These are phyloP conservation scores for Acmispon strigosus DNA, from an alignment of 306 rosid genomes.

Conservation along the genomic window DNA sequence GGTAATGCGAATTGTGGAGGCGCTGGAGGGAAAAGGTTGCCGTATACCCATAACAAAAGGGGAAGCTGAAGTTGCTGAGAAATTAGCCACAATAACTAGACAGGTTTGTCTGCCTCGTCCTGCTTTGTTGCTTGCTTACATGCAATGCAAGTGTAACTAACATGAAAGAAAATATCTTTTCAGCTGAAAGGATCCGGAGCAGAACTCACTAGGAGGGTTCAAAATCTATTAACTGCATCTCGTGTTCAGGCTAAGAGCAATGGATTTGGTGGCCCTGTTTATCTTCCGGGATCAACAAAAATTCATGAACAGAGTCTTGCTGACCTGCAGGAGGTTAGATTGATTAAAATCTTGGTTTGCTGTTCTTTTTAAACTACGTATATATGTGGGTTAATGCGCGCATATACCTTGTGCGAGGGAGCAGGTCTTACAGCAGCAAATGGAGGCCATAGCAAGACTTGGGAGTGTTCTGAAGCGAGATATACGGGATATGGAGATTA, in stretches of 20 bases:
- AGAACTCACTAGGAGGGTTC: slow-evolving; percentile 87
- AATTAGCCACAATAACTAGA: slow-evolving; percentile 76
- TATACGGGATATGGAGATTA: slow-evolving; percentile 80
- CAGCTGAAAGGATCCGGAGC: slow-evolving; percentile 94
- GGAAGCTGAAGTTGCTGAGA: slow-evolving; percentile 89
- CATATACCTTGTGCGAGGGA: slow-evolving; percentile 10
- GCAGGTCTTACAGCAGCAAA: slow-evolving; percentile 94
- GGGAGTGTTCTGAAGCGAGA: slow-evolving; percentile 91
- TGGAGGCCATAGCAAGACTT: slow-evolving; percentile 87
- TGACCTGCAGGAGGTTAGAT: slow-evolving; percentile 80
- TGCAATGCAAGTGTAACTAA: slow-evolving; percentile 13
- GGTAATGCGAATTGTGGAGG: slow-evolving; percentile 92
- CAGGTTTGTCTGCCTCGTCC: slow-evolving; percentile 44
- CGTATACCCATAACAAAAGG: slow-evolving; percentile 86
- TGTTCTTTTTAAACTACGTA: neutral
- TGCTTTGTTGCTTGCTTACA: neutral
- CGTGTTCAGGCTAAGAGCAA: slow-evolving; percentile 62
- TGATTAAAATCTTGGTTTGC: neutral
- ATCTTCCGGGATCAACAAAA: slow-evolving; percentile 85
- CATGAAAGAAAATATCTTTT: slow-evolving; percentile 12
- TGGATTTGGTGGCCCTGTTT: slow-evolving; percentile 49
- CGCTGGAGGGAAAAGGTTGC: slow-evolving; percentile 87
- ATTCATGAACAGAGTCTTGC: slow-evolving; percentile 79
- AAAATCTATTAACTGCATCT: slow-evolving; percentile 62
- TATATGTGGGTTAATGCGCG: neutral